A percentile compares a stretch with the other conserved stretches of the same genome.
These are phyloP conservation scores for Penicillium sp. DNA, from an alignment of 2,329 filamentous ascomycete species.

Conservation along the genomic window DNA sequence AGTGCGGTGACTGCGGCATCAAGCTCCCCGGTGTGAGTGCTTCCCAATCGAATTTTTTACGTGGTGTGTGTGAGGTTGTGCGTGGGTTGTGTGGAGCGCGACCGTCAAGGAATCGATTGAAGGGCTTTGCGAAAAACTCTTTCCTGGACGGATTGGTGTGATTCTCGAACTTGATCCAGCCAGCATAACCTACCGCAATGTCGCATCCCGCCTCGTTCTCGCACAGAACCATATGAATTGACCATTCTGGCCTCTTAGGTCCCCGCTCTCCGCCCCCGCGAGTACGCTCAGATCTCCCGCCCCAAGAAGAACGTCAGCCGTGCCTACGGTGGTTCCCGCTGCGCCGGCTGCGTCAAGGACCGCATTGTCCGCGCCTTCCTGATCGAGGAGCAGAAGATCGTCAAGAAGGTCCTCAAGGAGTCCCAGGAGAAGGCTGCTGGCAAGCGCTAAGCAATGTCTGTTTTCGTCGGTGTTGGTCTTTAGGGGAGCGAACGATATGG, in stretches of 20 bases:
- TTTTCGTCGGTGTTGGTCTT: slow-evolving; percentile 39
- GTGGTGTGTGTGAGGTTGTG: slow-evolving; percentile 16
- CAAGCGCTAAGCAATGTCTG: slow-evolving; percentile 45
- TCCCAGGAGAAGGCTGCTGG: slow-evolving; percentile 68
- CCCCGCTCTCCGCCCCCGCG: slow-evolving; percentile 94
- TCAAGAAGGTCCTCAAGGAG: slow-evolving; percentile 99
- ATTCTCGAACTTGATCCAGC: slow-evolving; percentile 14
- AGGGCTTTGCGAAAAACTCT: slow-evolving; percentile 13
- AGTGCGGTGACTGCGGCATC: slow-evolving; percentile 98
- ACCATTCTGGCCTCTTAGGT: slow-evolving; percentile 57
- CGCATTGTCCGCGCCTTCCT: slow-evolving; percentile 97
- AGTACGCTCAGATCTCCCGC: slow-evolving; percentile 96
- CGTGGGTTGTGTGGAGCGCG: slow-evolving; percentile 19
- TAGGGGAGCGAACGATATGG: slow-evolving; percentile 39
- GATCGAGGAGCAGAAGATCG: slow-evolving; percentile 99
- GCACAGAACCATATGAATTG: slow-evolving; percentile 16
- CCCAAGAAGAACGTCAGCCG: slow-evolving; percentile 99
- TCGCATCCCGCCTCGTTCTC: not conserved
- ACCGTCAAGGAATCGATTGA: slow-evolving; percentile 16
- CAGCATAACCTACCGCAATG: slow-evolving; percentile 8
- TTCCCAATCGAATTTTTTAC: slow-evolving; percentile 25
- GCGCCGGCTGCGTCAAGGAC: slow-evolving; percentile 98
- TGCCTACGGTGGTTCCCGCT: slow-evolving; percentile 97
- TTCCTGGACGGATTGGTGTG: slow-evolving; percentile 7
- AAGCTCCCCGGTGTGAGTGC: slow-evolving; percentile 96